Conservation (phyloP, 1,284 basidiomycete genomes). For the Cystobasidium pallidum region DNA sequence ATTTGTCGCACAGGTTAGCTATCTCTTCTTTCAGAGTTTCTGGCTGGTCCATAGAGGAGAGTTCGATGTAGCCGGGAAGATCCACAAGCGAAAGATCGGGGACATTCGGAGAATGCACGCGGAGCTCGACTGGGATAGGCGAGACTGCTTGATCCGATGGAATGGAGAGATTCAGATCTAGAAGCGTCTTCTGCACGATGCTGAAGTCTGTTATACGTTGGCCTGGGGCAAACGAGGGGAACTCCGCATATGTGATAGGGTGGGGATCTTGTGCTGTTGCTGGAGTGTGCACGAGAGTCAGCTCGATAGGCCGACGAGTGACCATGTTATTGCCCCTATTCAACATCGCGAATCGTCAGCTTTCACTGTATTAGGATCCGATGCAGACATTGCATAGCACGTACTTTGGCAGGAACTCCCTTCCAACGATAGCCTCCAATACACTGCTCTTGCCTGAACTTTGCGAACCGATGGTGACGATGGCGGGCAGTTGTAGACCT, state of each 20-base stretch:
- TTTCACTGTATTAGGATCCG: too few relatives aligned
- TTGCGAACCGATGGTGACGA: conserved; percentile 97
- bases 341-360: too few relatives aligned
- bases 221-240: conserved; percentile 83
- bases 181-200: conserved; percentile 87
- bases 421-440: conserved; percentile 94
- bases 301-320: conserved; percentile 93
- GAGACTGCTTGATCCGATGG: conserved; percentile 86
- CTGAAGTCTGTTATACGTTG: conserved; percentile 81
- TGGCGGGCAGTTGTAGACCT: conserved; percentile 88
- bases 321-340: conserved; percentile 98
- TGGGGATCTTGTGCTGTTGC: conserved; percentile 61
- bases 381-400: conserved; percentile 52
- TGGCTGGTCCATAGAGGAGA: conserved; percentile 92
- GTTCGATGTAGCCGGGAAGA: conserved; percentile 95
- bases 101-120: conserved; percentile 92
- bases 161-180: conserved; percentile 93
- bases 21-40: conserved; percentile 94
- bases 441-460: conserved; percentile 98
- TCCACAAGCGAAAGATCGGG: conserved; percentile 97
- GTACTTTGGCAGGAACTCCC: conserved; percentile 96
- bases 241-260: conserved; percentile 88
- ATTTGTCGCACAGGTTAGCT: conserved; percentile 83
- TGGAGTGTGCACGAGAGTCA: conserved; percentile 92
- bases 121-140: conserved; percentile 91